A percentile compares a stretch with the other conserved stretches of the same genome.
Conservation (phyloP, 768 basidiomycete species). For the Kwoniella sp. region DNA sequence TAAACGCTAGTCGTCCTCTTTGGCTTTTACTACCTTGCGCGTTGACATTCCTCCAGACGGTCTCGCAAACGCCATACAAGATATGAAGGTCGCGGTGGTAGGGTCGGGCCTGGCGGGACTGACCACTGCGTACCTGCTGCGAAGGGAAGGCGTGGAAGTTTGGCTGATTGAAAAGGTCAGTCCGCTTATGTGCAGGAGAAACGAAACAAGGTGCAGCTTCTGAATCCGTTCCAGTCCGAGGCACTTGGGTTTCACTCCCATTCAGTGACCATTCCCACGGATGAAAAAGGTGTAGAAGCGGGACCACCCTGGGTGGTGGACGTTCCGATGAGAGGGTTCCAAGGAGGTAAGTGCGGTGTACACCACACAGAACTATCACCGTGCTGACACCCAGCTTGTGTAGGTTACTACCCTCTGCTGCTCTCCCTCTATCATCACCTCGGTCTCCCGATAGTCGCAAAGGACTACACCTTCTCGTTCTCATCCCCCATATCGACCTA, state of each 20-base stretch:
- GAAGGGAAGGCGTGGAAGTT: conserved; percentile 59
- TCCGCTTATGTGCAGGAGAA: not conserved
- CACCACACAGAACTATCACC: too few species aligned
- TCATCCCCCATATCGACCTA: conserved; percentile 52
- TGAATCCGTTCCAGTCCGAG: conserved; percentile 52
- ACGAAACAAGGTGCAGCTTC: not conserved
- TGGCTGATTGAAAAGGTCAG: conserved; percentile 71
- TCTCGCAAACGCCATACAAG: too few species aligned
- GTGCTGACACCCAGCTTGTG: not conserved
- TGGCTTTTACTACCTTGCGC: too few species aligned
- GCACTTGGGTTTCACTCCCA: conserved; percentile 67
- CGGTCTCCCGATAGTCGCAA: conserved; percentile 58
- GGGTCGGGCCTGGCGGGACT: conserved; percentile 72
- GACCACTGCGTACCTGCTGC: conserved; percentile 62
- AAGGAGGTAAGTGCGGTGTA: conserved; percentile 61
- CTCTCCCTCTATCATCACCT: conserved; percentile 63
- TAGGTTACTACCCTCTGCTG: conserved; percentile 71
- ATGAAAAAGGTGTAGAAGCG: conserved; percentile 17
- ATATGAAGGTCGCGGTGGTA: conserved; percentile 58
- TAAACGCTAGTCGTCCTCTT: too few species aligned
- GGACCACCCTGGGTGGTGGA: conserved; percentile 58
- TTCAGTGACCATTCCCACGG: conserved; percentile 46
- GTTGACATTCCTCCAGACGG: too few species aligned
- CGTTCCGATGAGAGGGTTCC: conserved; percentile 77
- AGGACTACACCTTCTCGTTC: conserved; percentile 61